phyloP scores from a whole-genome alignment of 23 red algal species.

The Gracilaria caudata region DNA sequence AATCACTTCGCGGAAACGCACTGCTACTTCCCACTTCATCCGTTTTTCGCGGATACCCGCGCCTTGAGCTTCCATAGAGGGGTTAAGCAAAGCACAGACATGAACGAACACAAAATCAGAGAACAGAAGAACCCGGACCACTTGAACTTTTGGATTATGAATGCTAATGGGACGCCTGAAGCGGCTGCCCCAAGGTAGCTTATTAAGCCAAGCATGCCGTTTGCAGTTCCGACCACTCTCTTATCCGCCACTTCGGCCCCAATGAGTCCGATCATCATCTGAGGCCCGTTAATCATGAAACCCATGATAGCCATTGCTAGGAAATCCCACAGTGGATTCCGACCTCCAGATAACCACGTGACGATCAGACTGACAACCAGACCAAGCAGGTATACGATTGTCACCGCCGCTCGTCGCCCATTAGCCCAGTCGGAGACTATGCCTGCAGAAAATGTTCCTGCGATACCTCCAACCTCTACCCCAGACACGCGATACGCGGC shows the following conservation, averaged over 20 bases:
- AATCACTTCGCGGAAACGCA: neutral
- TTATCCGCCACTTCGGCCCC: constrained; percentile 69
- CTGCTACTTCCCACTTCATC: neutral
- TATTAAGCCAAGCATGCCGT: constrained; percentile 78
- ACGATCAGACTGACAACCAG: constrained; percentile 30
- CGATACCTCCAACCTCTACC: constrained; percentile 79
- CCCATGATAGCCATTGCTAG: constrained; percentile 51
- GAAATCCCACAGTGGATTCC: constrained; percentile 44
- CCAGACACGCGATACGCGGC: constrained; percentile 67
- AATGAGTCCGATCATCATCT: constrained; percentile 84
- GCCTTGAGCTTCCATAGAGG: constrained; percentile 48
- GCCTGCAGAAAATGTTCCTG: constrained; percentile 79
- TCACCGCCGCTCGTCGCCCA: constrained; percentile 63
- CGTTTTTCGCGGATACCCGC: neutral
- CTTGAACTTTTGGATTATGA: constrained; percentile 62
- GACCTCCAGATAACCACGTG: constrained; percentile 39
- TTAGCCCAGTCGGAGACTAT: constrained; percentile 62
- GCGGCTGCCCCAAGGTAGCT: constrained; percentile 80
- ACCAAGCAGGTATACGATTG: constrained; percentile 51
- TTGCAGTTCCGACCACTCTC: constrained; percentile 71
- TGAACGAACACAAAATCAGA: constrained; percentile 32
- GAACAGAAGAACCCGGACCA: constrained; percentile 61
- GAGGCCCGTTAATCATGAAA: constrained; percentile 85
- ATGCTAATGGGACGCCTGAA: constrained; percentile 72
- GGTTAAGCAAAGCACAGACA: constrained; percentile 29